These are phyloP conservation scores for Colletotrichum musicola DNA, from an alignment of 2,329 filamentous ascomycete genomes.

Conservation along the genomic window DNA sequence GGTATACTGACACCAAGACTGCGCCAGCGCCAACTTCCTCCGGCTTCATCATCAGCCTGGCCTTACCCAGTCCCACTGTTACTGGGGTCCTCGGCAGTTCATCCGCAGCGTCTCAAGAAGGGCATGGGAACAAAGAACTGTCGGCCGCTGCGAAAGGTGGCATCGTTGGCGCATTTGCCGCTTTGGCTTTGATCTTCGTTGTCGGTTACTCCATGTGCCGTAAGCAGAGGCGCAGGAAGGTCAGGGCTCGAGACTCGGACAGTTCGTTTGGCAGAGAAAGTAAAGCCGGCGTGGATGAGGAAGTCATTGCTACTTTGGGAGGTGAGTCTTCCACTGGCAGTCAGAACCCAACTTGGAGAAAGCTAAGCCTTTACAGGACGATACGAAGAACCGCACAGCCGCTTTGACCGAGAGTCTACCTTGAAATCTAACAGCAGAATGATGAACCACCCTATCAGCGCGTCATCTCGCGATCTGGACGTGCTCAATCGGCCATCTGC, in stretches of 20 bases:
- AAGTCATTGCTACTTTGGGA: slow-evolving; percentile 60
- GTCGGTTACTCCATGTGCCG: slow-evolving; percentile 40
- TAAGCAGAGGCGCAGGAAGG: slow-evolving; percentile 31
- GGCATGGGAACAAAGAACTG: neutral
- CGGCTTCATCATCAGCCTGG: neutral
- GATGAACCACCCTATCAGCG: slow-evolving; percentile 37
- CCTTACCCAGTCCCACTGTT: neutral
- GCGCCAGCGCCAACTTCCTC: neutral
- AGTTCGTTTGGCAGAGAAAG: slow-evolving; percentile 35
- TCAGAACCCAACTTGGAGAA: neutral
- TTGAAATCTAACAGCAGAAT: slow-evolving; percentile 23
- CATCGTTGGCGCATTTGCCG: slow-evolving; percentile 33
- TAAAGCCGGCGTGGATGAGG: slow-evolving; percentile 44
- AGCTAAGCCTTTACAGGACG: slow-evolving; percentile 30
- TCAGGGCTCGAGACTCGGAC: slow-evolving; percentile 20
- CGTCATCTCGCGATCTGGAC: slow-evolving; percentile 12
- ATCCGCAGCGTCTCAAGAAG: neutral
- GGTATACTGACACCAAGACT: slow-evolving; percentile 20
- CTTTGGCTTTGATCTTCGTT: slow-evolving; percentile 39
- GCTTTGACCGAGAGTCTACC: slow-evolving; percentile 33
- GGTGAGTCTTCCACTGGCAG: slow-evolving; percentile 47
- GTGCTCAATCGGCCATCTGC: neutral
- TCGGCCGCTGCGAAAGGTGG: slow-evolving; percentile 18
- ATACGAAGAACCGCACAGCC: slow-evolving; percentile 38
- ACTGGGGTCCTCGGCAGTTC: neutral